Conservation (phyloP, 768 basidiomycete genomes). For the Holtermannia corniformis region DNA sequence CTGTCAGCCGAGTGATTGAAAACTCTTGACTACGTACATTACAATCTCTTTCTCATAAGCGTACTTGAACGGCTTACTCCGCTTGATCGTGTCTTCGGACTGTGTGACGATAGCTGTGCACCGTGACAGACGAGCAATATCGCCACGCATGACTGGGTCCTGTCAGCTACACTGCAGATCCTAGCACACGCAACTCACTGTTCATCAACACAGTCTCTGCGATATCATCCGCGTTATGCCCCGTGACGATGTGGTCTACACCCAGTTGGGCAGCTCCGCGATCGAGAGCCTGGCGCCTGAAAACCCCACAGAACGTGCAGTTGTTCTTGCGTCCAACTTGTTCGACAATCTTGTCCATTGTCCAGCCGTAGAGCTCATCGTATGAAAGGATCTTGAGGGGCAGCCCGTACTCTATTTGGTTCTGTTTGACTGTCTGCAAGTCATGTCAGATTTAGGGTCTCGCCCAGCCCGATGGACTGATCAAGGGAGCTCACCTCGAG, state of each 20-base stretch:
- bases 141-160: conserved; percentile 82
- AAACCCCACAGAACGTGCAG: conserved; percentile 98
- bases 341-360: conserved; percentile 94
- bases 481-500: conserved; percentile 57
- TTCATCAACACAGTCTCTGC: conserved; percentile 99
- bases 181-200: conserved; percentile 50
- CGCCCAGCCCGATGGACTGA: no score
- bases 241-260: conserved; percentile 96
- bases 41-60: conserved; percentile 99
- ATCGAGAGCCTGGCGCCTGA: conserved; percentile 90
- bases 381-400: conserved; percentile 95
- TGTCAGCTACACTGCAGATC: background rate
- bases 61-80: conserved; percentile 99
- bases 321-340: conserved; percentile 95
- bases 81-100: conserved; percentile 89
- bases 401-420: conserved; percentile 88
- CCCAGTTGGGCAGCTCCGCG: conserved; percentile 77
- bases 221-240: conserved; percentile 98
- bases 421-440: conserved; percentile 85
- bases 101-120: conserved; percentile 93
- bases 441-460: background rate
- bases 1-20: background rate
- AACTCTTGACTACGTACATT: conserved; percentile 54
- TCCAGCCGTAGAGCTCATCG: conserved; percentile 96
- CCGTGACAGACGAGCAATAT: conserved; percentile 84